Evolutionary conservation across 2,329 filamentous ascomycete genomes (phyloP).

Genomic region (Hymenotorrendiella dingleyae): DNA sequence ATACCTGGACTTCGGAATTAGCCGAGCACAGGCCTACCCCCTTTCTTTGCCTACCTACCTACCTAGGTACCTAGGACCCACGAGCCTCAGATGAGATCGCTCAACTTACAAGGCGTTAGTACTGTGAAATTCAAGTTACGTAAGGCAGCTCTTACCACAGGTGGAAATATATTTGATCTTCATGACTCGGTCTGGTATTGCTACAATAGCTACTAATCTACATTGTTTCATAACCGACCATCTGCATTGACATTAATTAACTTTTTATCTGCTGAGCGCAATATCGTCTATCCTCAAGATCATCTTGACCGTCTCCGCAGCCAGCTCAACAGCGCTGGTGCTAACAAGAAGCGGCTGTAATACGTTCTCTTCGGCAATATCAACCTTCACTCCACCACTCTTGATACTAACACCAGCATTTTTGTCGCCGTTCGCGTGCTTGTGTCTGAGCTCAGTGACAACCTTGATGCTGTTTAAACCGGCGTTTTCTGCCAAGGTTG

Average conservation of each 20-base stretch:
- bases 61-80: too few species aligned
- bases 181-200: slow-evolving; percentile 11
- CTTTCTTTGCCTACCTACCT: too few species aligned
- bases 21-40: too few species aligned
- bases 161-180: too few species aligned
- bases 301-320: slow-evolving; percentile 90
- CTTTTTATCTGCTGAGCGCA: slow-evolving; percentile 24
- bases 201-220: slow-evolving; percentile 19
- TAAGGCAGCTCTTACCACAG: too few species aligned
- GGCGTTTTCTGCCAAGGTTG: slow-evolving; percentile 93
- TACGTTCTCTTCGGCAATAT: slow-evolving; percentile 95
- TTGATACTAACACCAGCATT: slow-evolving; percentile 98
- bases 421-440: slow-evolving; percentile 90
- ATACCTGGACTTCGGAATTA: too few species aligned
- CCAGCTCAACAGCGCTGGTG: slow-evolving; percentile 94
- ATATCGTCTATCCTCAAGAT: slow-evolving; percentile 27
- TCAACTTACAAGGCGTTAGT: too few species aligned
- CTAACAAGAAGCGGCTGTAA: slow-evolving; percentile 93
- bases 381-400: slow-evolving; percentile 91
- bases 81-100: too few species aligned
- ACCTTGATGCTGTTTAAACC: slow-evolving; percentile 98
- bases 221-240: slow-evolving; percentile 3
- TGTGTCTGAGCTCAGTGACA: slow-evolving; percentile 88
- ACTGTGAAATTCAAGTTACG: too few species aligned
- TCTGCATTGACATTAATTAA: slow-evolving; percentile 9